Base-by-base conservation (phyloP, 177 flowering plant genomes). In the Tripterygium wilfordii region DNA sequence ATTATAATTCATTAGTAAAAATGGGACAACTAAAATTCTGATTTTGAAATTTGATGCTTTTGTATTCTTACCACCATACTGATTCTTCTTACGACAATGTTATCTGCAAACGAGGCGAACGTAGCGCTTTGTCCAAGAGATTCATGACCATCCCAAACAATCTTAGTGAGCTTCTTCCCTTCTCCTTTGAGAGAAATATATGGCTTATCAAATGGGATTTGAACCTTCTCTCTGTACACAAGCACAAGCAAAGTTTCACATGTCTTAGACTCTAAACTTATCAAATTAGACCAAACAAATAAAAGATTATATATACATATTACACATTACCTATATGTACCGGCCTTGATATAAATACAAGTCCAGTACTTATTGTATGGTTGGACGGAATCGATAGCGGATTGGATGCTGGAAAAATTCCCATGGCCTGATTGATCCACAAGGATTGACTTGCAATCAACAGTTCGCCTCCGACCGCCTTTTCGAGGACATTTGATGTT, bases 111-210 rank as follows among this genome's bases (percentile, higher is more conserved):
- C 14, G 61, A 38, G 0, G 27, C 25, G 42, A 83, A 69, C 20
- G 84, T 76, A 23, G 78, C 57, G 51, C 63, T 64, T 2, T 61
- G 53, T 2, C 35, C 39, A 2, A 62, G 10, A 0, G 54, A 12
- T 0, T 24, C 50, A 26, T 69, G 64, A 35, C 53, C 78, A 26
- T 48, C 61, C 75, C 75, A 79, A 26, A 48, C 60, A 2, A 83
- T 60, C 1, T 7, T 23, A 0, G 80, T 78, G 1, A 6, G 63
- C 6, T 37, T 43, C 16, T 14, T 64, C 1, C 61, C 60, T 1
- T 54, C 58, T 52, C 86, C 90, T 66, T 65, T 58, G 0, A 83
- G 60, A 8, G 63, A 26, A 5, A 83, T 60, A 38, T 28, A 77
- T 3, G 71, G 69, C 28, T 76, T 77, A 2, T 78, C 62, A 4